Base-by-base conservation (phyloP, 148 eudicot genomes). In the Cornus controversa region DNA sequence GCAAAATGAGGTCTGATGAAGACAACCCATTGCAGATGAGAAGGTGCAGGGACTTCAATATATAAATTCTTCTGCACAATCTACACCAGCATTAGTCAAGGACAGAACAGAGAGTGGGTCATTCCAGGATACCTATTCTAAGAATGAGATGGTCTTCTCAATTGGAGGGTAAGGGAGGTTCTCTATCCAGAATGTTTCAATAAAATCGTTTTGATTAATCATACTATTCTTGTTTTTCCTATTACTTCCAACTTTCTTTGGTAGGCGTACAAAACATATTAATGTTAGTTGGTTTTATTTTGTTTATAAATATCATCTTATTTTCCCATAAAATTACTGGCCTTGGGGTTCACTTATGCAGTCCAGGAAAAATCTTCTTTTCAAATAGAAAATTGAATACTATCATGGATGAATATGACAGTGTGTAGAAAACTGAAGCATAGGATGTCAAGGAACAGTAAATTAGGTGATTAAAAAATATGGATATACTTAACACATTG, bases 11-110 rank as follows among this genome's bases (percentile, higher is more conserved):
- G 69, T 86, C 85, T 90, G 82, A 88, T 80, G 70, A 81, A 60
- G 69, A 79, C 70, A 85, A 79, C 84, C 81, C 84, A 81, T 90
- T 92, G 96, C 98, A 92, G 98, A 94, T 89, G 85, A 81, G 84
- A 85, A 84, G 94, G 78, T 80, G 87, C 94, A 90, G 91, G 89
- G 69, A 71, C 73, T 86, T 76, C 84, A 85, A 34, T 64, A 70
- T 77, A 53, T 65, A 72, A 74, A 82, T 70, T 73, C 71, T 69
- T 71, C 82, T 77, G 86, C 84, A 66, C 85, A 85, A 74, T 75
- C 77, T 47, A 47, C 83, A 27, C 66, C 67, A 53, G 74, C 74
- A 70, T 68, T 66, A 40, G 53, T 74, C 50, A 75, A 80, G 81
- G 86, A 82, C 71, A 76, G 64, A 79, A 76, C 66, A 47, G 81